A percentile compares a stretch with the other conserved stretches of the same genome.
Conservation (phyloP, 1,139 yeast species). For the Debaryomyces sp. region DNA sequence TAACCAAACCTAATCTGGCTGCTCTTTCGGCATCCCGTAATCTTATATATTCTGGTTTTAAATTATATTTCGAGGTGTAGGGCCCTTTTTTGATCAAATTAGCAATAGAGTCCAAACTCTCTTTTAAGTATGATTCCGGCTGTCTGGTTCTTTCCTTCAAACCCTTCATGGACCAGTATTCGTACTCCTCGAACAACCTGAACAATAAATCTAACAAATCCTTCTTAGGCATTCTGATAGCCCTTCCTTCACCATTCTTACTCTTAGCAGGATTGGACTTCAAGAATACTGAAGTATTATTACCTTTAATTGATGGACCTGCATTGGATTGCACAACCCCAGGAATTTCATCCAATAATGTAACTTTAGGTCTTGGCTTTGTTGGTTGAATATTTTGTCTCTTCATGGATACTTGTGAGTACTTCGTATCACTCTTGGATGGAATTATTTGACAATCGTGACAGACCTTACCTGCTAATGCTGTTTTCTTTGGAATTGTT, state of each 20-base stretch:
- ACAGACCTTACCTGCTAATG: constrained; percentile 81
- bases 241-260: constrained; percentile 74
- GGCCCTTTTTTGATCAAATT: constrained; percentile 92
- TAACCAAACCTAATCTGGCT: constrained; percentile 53
- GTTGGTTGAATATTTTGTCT: constrained; percentile 53
- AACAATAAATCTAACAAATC: constrained; percentile 87
- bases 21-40: constrained; percentile 78
- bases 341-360: constrained; percentile 78
- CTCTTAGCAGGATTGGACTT: constrained; percentile 37
- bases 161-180: constrained; percentile 96
- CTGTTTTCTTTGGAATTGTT: constrained; percentile 84
- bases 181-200: constrained; percentile 89
- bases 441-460: constrained; percentile 94
- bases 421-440: constrained; percentile 69
- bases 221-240: constrained; percentile 92
- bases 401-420: constrained; percentile 48
- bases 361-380: constrained; percentile 67
- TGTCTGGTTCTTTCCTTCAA: constrained; percentile 92
- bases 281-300: constrained; percentile 63
- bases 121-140: constrained; percentile 92
- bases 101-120: constrained; percentile 88
- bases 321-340: constrained; percentile 87
- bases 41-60: constrained; percentile 88
- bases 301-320: constrained; percentile 76
- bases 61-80: constrained; percentile 85